These are phyloP conservation scores for Myxozyma vanderwaltii DNA, from an alignment of 805 yeast genomes.

Conservation along the genomic window DNA sequence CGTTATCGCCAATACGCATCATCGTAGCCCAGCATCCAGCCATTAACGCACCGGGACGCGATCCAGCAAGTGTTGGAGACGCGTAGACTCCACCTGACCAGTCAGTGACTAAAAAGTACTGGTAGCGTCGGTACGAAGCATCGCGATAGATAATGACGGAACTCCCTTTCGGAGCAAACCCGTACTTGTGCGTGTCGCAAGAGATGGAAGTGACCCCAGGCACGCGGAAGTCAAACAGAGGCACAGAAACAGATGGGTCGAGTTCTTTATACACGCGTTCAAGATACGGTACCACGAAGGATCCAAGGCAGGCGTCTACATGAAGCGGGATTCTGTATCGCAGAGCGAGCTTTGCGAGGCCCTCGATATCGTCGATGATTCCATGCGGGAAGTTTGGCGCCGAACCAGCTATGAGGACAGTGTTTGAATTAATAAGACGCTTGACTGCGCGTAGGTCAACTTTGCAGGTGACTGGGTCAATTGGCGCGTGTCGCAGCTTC, in stretches of 20 bases:
- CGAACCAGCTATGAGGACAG: constrained; percentile 84
- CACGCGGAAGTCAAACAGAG: constrained; percentile 78
- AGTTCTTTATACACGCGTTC: constrained; percentile 59
- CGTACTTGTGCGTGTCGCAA: constrained; percentile 99
- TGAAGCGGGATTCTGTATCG: constrained; percentile 79
- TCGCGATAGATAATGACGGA: constrained; percentile 87
- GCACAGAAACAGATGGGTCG: constrained; percentile 38
- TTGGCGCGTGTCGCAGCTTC: constrained; percentile 74
- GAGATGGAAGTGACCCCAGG: constrained; percentile 94
- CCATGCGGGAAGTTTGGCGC: constrained; percentile 99
- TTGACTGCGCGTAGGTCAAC: constrained; percentile 67
- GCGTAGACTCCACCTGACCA: constrained; percentile 98
- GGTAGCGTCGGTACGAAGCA: constrained; percentile 66
- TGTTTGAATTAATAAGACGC: constrained; percentile 70
- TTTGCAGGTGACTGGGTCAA: constrained; percentile 66
- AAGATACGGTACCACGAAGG: constrained; percentile 82
- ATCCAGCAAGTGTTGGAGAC: constrained; percentile 94
- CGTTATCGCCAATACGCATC: constrained; percentile 78
- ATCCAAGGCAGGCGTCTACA: constrained; percentile 95
- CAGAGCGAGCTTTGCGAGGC: constrained; percentile 65
- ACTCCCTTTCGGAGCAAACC: constrained; percentile 97
- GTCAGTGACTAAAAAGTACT: constrained; percentile 77
- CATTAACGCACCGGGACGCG: constrained; percentile 94
- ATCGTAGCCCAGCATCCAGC: constrained; percentile 99
- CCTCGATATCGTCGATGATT: constrained; percentile 83